Evolutionary conservation across 768 basidiomycete genomes (phyloP).

Genomic region (Mycena rosella): DNA sequence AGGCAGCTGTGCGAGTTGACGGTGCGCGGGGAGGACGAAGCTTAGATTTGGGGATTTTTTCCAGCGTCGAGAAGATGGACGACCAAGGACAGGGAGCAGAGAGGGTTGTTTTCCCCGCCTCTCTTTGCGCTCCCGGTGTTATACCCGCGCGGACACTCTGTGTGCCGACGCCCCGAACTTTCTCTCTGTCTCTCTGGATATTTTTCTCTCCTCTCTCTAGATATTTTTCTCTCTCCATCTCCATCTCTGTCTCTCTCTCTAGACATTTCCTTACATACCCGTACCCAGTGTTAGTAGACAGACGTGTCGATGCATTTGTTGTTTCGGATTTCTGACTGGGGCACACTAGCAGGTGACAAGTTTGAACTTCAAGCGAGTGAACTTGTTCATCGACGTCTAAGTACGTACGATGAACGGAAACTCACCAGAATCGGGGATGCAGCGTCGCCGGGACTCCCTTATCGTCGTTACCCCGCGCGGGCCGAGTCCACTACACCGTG

Average conservation of each 20-base stretch:
- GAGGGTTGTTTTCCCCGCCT: conserved; percentile 1
- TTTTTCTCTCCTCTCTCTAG: no score
- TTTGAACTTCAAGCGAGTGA: no score
- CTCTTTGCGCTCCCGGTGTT: neutral
- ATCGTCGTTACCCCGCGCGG: conserved; percentile 42
- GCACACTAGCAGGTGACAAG: neutral
- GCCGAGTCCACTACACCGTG: conserved; percentile 24
- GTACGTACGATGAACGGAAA: conserved; percentile 22
- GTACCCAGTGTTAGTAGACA: no score
- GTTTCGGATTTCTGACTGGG: no score
- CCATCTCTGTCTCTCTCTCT: no score
- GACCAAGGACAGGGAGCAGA: conserved; percentile 22
- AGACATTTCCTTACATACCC: no score
- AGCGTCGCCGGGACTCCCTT: conserved; percentile 31
- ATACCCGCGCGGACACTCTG: conserved; percentile 23
- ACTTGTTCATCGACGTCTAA: neutral
- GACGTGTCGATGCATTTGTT: no score
- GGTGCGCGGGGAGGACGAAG: neutral
- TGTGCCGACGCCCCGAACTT: conserved; percentile 21
- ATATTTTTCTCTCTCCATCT: no score
- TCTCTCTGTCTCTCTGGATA: no score
- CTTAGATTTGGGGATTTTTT: no score
- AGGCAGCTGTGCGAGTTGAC: neutral
- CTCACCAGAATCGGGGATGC: conserved; percentile 14
- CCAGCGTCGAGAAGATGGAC: neutral